Percentiles rank a stretch among this genome's conserved stretches.
phyloP scores from a whole-genome alignment of 176 grass and related monocot species.

The Elymus sibiricus region DNA sequence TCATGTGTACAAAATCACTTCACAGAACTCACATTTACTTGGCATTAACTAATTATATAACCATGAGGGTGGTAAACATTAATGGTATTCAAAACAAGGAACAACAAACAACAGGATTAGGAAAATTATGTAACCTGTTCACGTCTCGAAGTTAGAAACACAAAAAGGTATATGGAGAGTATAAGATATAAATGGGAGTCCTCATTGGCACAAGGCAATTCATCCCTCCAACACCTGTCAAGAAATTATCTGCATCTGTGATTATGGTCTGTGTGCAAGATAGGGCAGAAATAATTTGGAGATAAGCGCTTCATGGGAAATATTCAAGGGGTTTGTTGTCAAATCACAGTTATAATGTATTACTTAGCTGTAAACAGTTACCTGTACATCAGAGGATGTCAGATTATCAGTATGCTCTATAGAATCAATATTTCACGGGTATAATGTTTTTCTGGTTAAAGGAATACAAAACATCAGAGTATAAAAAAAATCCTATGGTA shows the following conservation, averaged over 20 bases:
- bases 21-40: background rate
- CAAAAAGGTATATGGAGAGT: constrained; percentile 12
- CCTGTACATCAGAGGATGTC: constrained; percentile 15
- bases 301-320: background rate
- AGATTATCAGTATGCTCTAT: background rate
- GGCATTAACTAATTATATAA: constrained; percentile 3
- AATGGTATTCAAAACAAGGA: background rate
- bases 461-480: background rate
- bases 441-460: background rate
- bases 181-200: background rate
- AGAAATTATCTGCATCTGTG: background rate
- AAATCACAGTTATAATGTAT: constrained; percentile 10
- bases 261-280: background rate
- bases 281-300: background rate
- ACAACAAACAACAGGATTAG: constrained; percentile 2
- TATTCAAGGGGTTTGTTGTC: background rate
- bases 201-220: background rate
- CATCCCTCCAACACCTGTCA: background rate
- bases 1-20: background rate
- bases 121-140: background rate
- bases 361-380: background rate
- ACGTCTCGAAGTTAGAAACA: background rate
- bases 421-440: background rate
- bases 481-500: background rate
- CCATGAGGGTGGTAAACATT: background rate